These are phyloP conservation scores for Phylloporus sp. DNA, from an alignment of 768 basidiomycete species.

Conservation along the genomic window DNA sequence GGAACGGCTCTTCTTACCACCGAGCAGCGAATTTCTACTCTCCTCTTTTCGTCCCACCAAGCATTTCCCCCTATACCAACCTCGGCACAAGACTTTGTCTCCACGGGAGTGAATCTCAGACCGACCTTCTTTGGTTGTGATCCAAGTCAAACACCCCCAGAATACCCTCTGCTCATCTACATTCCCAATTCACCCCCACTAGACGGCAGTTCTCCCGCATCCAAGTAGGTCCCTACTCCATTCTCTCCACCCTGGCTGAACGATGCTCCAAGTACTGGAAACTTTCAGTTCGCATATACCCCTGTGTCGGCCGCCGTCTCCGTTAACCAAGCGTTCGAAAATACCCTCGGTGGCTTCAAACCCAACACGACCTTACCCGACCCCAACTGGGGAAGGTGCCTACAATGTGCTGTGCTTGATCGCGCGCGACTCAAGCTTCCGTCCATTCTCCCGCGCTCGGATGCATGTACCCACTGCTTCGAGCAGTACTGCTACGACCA, in stretches of 20 bases:
- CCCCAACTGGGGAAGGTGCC: slow-evolving; percentile 48
- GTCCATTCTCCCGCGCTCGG: slow-evolving; percentile 37
- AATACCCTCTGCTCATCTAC: slow-evolving; percentile 69
- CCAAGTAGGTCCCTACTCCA: slow-evolving; percentile 45
- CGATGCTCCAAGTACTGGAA: slow-evolving; percentile 40
- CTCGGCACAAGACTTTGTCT: slow-evolving; percentile 47
- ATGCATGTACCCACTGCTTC: slow-evolving; percentile 58
- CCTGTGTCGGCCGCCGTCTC: slow-evolving; percentile 50
- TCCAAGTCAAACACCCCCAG: slow-evolving; percentile 43
- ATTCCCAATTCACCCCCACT: slow-evolving; percentile 75
- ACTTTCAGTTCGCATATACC: slow-evolving; percentile 61
- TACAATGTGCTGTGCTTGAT: slow-evolving; percentile 63
- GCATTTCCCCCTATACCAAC: slow-evolving; percentile 62
- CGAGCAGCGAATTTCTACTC: slow-evolving; percentile 39
- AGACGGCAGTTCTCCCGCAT: slow-evolving; percentile 54
- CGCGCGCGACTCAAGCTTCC: slow-evolving; percentile 43
- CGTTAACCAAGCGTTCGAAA: slow-evolving; percentile 56
- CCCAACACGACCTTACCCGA: slow-evolving; percentile 58
- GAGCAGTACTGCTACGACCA: slow-evolving; percentile 54
- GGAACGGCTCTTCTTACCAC: slow-evolving; percentile 51
- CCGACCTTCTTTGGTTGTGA: slow-evolving; percentile 83
- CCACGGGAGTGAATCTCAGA: slow-evolving; percentile 58
- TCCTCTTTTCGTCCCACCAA: slow-evolving; percentile 50
- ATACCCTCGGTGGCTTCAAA: slow-evolving; percentile 56
- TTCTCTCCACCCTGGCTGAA: not conserved